Base-by-base conservation (phyloP, 495 filamentous ascomycete species). In the Cercophora samala region DNA sequence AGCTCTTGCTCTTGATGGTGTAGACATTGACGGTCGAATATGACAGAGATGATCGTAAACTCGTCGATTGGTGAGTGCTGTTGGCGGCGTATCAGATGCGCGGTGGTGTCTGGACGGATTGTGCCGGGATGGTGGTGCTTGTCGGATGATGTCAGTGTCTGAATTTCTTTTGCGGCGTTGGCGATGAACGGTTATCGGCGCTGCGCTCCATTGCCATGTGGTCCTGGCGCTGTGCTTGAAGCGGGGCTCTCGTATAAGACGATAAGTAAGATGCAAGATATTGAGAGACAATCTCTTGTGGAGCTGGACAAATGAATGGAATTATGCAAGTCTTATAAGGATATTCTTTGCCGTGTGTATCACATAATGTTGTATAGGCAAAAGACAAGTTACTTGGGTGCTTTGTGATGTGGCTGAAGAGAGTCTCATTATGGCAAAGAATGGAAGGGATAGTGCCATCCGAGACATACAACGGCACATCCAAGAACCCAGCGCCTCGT, bases 81-180 rank as follows among this genome's bases (percentile, higher is more conserved):
- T 9, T 46, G 37, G 37, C 37, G 37, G 15, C 9, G 37, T 18
- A 46, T 1, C 11, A 17, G 8, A 17, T n/a, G n/a, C n/a, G n/a
- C n/a, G n/a, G n/a, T n/a, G n/a, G n/a, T n/a, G n/a, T n/a, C n/a
- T n/a, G 13, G 37, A 29, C 26, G 26, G 26, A 29, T 46, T 46
- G 37, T 46, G 37, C 37, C 37, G 37, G 37, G 37, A 18, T 46
- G 37, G 37, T 46, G 37, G 37, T 46, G 37, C 18, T 56, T 56
- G 53, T 19, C 53, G 54, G 65, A 76, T 73, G 74, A 75, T 75
- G 73, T 75, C 73, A 76, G 70, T 68, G 65, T 58, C 62, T 4
- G 52, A 22, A 17, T 56, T 61, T 60, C 52, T 58, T n/a, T 46
- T 46, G 37, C 37, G 37, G 37, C 37, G 37, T 13, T 46, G 37